A percentile compares a stretch with the other conserved stretches of the same genome.
Conservation (phyloP, 2,329 filamentous ascomycete species). For the Sporothrix variecibatus region DNA sequence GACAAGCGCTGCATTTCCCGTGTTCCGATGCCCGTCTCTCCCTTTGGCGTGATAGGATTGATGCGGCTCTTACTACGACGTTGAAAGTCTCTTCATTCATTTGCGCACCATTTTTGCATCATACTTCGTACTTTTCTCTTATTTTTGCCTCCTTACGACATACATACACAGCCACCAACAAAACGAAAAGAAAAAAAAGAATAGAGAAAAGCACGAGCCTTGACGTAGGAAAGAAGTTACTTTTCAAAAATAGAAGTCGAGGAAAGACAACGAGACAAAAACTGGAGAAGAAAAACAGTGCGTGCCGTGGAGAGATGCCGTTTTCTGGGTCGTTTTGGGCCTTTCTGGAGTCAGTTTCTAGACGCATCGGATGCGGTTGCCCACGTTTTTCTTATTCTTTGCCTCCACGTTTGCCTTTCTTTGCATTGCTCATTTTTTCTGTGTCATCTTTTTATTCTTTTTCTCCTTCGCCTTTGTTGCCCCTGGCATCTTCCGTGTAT, state of each 20-base stretch:
- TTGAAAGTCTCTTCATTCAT: not conserved
- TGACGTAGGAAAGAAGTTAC: not conserved
- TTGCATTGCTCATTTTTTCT: not conserved
- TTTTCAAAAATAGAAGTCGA: not conserved
- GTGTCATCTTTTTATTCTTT: not conserved
- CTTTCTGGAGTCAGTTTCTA: not conserved
- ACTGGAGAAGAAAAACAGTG: not conserved
- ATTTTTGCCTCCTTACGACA: not conserved
- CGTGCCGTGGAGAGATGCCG: not conserved
- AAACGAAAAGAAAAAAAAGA: not conserved
- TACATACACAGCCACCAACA: not conserved
- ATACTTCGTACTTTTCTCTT: not conserved
- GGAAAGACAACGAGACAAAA: not conserved
- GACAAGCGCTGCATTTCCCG: not conserved
- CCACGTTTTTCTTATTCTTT: not conserved
- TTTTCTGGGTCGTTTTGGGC: not conserved
- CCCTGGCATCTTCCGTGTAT: conserved; percentile 12
- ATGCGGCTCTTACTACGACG: not conserved
- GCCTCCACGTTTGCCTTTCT: conserved; percentile 9
- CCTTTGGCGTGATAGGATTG: not conserved
- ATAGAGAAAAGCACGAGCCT: not conserved
- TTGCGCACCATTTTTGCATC: not conserved
- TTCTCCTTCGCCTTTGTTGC: not conserved
- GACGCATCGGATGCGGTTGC: not conserved
- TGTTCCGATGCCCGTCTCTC: not conserved